Percentiles rank a stretch among this genome's conserved stretches.
These are phyloP conservation scores for Xylaria castorea DNA, from an alignment of 495 filamentous ascomycete species.

Conservation along the genomic window DNA sequence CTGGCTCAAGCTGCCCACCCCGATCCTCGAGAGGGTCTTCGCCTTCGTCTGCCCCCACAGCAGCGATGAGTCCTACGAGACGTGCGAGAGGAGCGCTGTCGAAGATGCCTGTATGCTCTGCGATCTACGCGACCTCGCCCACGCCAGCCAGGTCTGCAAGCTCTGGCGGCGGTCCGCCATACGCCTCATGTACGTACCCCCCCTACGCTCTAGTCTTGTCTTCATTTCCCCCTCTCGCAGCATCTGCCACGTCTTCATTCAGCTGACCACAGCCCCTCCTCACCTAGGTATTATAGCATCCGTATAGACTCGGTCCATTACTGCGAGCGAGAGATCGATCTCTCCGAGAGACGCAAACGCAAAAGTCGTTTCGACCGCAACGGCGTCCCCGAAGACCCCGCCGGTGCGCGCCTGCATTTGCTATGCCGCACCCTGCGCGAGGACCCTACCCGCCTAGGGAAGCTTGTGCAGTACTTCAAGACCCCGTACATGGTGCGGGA, in stretches of 20 bases:
- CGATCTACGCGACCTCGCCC: conserved; percentile 88
- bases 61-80: conserved; percentile 75
- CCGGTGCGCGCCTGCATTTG: conserved; percentile 75
- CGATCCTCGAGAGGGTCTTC: conserved; percentile 77
- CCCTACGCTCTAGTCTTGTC: background rate
- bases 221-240: background rate
- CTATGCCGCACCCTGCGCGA: conserved; percentile 83
- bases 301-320: conserved; percentile 96
- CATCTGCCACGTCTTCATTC: background rate
- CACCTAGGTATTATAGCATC: conserved; percentile 80
- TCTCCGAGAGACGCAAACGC: conserved; percentile 77
- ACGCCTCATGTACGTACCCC: conserved; percentile 63
- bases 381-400: conserved; percentile 77
- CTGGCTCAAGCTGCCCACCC: conserved; percentile 61
- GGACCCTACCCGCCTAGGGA: conserved; percentile 66
- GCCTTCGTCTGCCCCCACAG: conserved; percentile 83
- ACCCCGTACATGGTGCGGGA: conserved; percentile 97
- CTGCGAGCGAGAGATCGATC: conserved; percentile 82
- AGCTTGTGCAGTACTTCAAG: conserved; percentile 77
- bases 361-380: conserved; percentile 77
- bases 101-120: conserved; percentile 94
- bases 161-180: conserved; percentile 68
- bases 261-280: background rate
- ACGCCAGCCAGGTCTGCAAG: conserved; percentile 74
- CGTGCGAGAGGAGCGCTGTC: conserved; percentile 80